Evolutionary conservation across 1,284 basidiomycete genomes (phyloP).

Genomic region (Schizophyllum commune): DNA sequence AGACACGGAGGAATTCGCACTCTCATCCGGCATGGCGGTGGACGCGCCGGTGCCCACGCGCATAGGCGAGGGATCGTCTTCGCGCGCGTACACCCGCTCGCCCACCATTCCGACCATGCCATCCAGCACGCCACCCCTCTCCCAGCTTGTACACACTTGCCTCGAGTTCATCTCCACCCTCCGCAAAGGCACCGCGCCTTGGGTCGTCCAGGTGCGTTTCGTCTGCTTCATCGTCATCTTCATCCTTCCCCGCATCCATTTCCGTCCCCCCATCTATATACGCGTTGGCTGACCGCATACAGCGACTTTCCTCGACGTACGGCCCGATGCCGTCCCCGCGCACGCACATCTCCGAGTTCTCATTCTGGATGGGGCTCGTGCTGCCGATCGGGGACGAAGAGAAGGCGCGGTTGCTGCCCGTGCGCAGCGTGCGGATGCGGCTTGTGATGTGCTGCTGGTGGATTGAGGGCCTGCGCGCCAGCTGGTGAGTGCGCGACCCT

Average conservation of each 20-base stretch:
- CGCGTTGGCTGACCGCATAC: not conserved
- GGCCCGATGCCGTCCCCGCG: slow-evolving; percentile 64
- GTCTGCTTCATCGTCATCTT: slow-evolving; percentile 14
- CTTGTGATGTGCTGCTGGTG: slow-evolving; percentile 84
- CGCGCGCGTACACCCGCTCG: not conserved
- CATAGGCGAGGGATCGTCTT: not conserved
- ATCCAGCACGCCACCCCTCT: slow-evolving; percentile 39
- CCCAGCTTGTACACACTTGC: slow-evolving; percentile 71
- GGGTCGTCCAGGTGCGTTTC: slow-evolving; percentile 77
- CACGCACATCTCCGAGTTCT: slow-evolving; percentile 62
- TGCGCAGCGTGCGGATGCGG: slow-evolving; percentile 72
- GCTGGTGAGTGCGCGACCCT: slow-evolving; percentile 29
- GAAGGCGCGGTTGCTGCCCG: slow-evolving; percentile 90
- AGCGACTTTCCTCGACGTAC: slow-evolving; percentile 23
- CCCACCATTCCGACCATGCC: slow-evolving; percentile 9
- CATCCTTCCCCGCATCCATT: not conserved
- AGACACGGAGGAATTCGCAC: not conserved
- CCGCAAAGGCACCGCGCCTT: slow-evolving; percentile 78
- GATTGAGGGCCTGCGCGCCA: slow-evolving; percentile 65
- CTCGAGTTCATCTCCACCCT: slow-evolving; percentile 75
- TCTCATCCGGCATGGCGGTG: not conserved
- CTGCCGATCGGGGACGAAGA: slow-evolving; percentile 95
- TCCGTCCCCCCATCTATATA: slow-evolving; percentile 8
- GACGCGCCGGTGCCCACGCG: slow-evolving; percentile 5
- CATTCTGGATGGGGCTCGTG: slow-evolving; percentile 88